Percentiles rank a stretch among this genome's conserved stretches.
These are phyloP conservation scores for Exophiala sp. DNA, from an alignment of 2,329 filamentous ascomycete species.

Conservation along the genomic window DNA sequence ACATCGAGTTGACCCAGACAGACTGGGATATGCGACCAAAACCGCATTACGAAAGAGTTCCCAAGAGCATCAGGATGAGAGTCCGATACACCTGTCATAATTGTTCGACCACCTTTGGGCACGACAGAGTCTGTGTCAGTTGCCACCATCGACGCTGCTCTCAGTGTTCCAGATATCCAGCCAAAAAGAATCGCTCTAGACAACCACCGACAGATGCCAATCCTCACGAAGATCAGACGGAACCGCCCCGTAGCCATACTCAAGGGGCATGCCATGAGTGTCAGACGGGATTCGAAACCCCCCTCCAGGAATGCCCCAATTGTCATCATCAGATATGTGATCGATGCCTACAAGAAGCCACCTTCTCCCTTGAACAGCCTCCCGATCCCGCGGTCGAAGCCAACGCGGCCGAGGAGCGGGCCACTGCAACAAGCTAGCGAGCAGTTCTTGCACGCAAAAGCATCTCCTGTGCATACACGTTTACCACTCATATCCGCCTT, in stretches of 20 bases:
- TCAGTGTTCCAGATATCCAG: constrained; percentile 69
- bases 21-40: constrained; percentile 37
- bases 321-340: constrained; percentile 26
- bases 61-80: constrained; percentile 44
- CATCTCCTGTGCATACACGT: neutral
- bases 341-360: constrained; percentile 21
- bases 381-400: neutral
- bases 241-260: neutral
- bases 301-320: constrained; percentile 22
- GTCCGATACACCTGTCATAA: constrained; percentile 63
- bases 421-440: neutral
- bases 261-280: constrained; percentile 25
- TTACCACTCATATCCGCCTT: neutral
- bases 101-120: constrained; percentile 68
- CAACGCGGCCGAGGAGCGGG: neutral
- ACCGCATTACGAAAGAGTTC: constrained; percentile 36
- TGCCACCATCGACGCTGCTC: constrained; percentile 78
- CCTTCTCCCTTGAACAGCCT: constrained; percentile 13
- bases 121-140: constrained; percentile 64
- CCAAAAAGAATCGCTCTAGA: constrained; percentile 53
- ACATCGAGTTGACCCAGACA: constrained; percentile 39
- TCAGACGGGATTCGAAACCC: constrained; percentile 19
- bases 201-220: neutral
- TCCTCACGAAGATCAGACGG: neutral
- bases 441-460: neutral